Percentiles rank a stretch among this genome's conserved stretches.
These are phyloP conservation scores for Phialophora chinensis DNA, from an alignment of 2,329 filamentous ascomycete genomes.

Conservation along the genomic window DNA sequence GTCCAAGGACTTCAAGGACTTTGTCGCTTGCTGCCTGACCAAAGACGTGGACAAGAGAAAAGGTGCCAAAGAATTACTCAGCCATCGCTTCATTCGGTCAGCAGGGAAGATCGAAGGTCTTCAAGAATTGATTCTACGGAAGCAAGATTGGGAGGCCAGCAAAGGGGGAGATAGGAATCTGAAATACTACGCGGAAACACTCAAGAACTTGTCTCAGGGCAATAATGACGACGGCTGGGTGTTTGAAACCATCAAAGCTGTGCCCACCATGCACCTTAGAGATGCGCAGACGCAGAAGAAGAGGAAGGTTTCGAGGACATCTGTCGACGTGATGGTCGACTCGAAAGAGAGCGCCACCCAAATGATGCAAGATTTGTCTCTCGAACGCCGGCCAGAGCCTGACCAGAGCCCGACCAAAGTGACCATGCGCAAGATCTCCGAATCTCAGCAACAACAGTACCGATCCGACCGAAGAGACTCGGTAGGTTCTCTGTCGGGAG, in stretches of 20 bases:
- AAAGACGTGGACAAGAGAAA: slow-evolving; percentile 88
- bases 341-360: slow-evolving; percentile 43
- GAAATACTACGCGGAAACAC: slow-evolving; percentile 91
- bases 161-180: slow-evolving; percentile 71
- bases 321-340: slow-evolving; percentile 47
- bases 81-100: slow-evolving; percentile 83
- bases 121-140: slow-evolving; percentile 81
- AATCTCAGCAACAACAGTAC: slow-evolving; percentile 16
- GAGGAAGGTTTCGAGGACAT: slow-evolving; percentile 52
- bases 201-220: slow-evolving; percentile 71
- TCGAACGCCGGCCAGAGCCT: slow-evolving; percentile 40
- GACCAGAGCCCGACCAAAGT: slow-evolving; percentile 37
- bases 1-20: slow-evolving; percentile 91
- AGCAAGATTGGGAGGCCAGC: slow-evolving; percentile 80
- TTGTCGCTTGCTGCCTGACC: slow-evolving; percentile 84
- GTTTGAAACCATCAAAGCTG: slow-evolving; percentile 86
- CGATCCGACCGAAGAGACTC: slow-evolving; percentile 23
- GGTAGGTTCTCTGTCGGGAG: slow-evolving; percentile 49
- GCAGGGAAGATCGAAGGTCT: slow-evolving; percentile 88
- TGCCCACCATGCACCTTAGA: slow-evolving; percentile 64
- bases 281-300: slow-evolving; percentile 56
- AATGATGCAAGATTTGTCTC: slow-evolving; percentile 48
- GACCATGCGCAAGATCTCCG: slow-evolving; percentile 33
- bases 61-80: slow-evolving; percentile 82
- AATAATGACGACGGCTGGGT: slow-evolving; percentile 87